Base-by-base conservation (phyloP, 2,329 filamentous ascomycete species). In the Botryosphaeria agaves region DNA sequence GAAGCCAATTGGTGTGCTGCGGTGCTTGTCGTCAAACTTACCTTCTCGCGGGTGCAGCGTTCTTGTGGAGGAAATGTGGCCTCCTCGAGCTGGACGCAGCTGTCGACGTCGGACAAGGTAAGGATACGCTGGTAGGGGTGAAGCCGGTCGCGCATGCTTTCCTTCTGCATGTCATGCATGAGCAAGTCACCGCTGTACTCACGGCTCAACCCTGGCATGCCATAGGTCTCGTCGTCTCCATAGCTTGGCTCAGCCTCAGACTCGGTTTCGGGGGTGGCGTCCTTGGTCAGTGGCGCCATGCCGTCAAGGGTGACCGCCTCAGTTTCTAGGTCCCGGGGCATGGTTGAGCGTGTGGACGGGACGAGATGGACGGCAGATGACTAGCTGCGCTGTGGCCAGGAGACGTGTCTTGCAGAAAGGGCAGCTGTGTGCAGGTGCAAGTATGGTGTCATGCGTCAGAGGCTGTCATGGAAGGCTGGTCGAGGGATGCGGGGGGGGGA, bases 91-190 rank as follows among this genome's bases (percentile, higher is more conserved):
- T 53, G 52, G 36, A 68, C 55, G 48, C 70, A 74, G 40, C 66
- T 70, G 18, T 76, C 70, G 29, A 76, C 49, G 42, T 83, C 74
- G 16, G 66, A 67, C 28, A 68, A 52, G 24, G 70, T 80, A 30
- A 94, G 64, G 17, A 78, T 69, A 31, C 80, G 72, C n/a, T 79
- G 67, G 43, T 79, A 77, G 16, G 82, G 73, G 44, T 80, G 69
- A 43, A 82, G 69, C 30, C 69, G 61, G 42, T 76, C 73, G 7
- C 59, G 62, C 28, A 65, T 46, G 21, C 62, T 41, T 36, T 63
- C 56, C 34, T 63, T 48, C 39, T 38, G 48, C 39, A 43, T 48
- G 42, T 41, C 38, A 7, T 30, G 26, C 7, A 29, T 26, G 28
- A 42, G 31, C 16, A 32, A 31, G 31, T 40, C 36, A 26, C 34